Percentiles rank a stretch among this genome's conserved stretches.
phyloP scores from a whole-genome alignment of 331 rosid species.

The Quercus lobata region DNA sequence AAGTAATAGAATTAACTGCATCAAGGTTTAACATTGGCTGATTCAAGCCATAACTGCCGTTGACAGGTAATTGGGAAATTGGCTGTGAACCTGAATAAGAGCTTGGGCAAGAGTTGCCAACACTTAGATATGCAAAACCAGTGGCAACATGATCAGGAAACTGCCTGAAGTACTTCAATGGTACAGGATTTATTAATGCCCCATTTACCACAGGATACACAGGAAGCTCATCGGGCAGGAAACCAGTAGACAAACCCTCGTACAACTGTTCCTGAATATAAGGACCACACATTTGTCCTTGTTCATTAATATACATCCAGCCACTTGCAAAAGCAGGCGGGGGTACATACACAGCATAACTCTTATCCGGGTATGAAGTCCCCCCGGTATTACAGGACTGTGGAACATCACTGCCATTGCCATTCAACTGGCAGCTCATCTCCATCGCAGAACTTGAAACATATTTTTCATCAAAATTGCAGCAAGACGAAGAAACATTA shows the following conservation, averaged over 20 bases:
- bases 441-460: conserved; percentile 40
- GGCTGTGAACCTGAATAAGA: conserved; percentile 31
- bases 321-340: conserved; percentile 64
- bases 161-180: conserved; percentile 83
- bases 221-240: conserved; percentile 88
- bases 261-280: conserved; percentile 79
- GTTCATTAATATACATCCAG: conserved; percentile 94
- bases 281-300: conserved; percentile 96
- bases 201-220: conserved; percentile 83
- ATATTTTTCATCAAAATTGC: conserved; percentile 36
- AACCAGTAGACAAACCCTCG: conserved; percentile 84
- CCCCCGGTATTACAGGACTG: conserved; percentile 36
- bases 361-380: conserved; percentile 37
- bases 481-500: conserved; percentile 27
- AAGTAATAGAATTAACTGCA: conserved; percentile 20
- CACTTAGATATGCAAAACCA: conserved; percentile 67
- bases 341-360: conserved; percentile 32
- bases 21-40: conserved; percentile 21
- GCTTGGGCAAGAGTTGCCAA: conserved; percentile 32
- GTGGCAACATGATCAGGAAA: conserved; percentile 89
- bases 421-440: conserved; percentile 64
- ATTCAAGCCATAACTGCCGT: conserved; percentile 30
- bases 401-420: conserved; percentile 38
- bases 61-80: conserved; percentile 23
- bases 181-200: conserved; percentile 63